Evolutionary conservation across 2,329 filamentous ascomycete genomes (phyloP).

Genomic region (Scedosporium aurantiacum): DNA sequence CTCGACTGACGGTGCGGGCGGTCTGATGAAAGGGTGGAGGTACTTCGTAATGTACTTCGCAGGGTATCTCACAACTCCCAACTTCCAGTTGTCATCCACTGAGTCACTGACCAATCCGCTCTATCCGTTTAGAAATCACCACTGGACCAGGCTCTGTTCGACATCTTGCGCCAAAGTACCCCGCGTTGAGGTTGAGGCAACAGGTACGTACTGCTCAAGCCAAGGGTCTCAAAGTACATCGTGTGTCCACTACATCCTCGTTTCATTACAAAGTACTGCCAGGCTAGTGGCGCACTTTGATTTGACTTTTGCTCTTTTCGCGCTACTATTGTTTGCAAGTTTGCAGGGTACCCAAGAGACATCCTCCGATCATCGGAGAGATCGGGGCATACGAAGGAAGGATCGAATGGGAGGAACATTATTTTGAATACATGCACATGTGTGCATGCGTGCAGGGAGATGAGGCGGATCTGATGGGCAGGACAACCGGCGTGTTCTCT

Average conservation of each 20-base stretch:
- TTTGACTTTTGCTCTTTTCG: too few relatives aligned
- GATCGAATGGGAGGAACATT: neutral
- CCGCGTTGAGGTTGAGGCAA: neutral
- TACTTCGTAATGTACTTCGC: too few relatives aligned
- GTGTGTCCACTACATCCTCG: too few relatives aligned
- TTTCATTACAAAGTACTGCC: too few relatives aligned
- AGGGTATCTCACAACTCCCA: too few relatives aligned
- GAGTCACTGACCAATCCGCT: neutral
- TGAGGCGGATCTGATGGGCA: neutral
- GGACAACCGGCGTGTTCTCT: neutral
- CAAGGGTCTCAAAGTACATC: too few relatives aligned
- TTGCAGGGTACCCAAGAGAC: neutral
- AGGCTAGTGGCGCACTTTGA: too few relatives aligned
- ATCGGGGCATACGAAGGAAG: neutral
- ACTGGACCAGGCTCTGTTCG: neutral
- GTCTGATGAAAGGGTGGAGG: too few relatives aligned
- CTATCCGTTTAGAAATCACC: neutral
- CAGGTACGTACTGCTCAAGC: neutral
- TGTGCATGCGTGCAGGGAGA: neutral
- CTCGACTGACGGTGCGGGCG: too few relatives aligned
- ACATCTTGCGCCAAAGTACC: neutral
- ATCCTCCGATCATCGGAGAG: constrained; percentile 1
- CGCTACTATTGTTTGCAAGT: neutral
- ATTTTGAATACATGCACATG: neutral
- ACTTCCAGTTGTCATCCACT: neutral